Base-by-base conservation (phyloP, 2,329 filamentous ascomycete species). In the Aspergillus niger region DNA sequence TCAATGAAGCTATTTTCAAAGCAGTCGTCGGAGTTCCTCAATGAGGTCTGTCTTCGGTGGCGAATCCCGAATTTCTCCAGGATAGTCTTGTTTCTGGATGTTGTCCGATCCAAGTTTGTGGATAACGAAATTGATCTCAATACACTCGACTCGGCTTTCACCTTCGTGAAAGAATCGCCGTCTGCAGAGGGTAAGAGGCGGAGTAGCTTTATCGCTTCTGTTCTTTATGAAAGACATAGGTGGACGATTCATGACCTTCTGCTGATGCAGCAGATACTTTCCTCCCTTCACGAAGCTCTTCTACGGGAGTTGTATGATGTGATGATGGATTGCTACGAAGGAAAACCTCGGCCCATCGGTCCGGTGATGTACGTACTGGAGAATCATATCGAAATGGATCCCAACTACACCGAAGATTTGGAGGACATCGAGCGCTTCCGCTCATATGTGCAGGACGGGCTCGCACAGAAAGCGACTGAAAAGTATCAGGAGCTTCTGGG, bases 31-130 rank as follows among this genome's bases (percentile, higher is more conserved):
- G 92, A 97, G 58, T 80, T 99, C 49, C 78, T 99, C 63, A 90
- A 89, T 62, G 94, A 98, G 74, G 83, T 97, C 59, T 91, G 89
- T 61, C 81, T 92, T 63, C 87, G 93, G 69, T 99, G 95, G 95
- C 89, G 95, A 53, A 84, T 99, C 63, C 92, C 94, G 2, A 88
- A 89, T 65, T 92, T 89, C 70, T 91, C 92, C 3, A 86, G 92
- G 48, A 83, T 92, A 55, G 87, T 96, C 5, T 78, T 94, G 5
- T 89, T 97, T 69, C 79, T 98, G 38, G 95, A 98, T 77, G 90
- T 96, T 58, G 85, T 92, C 6, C 85, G 89, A 22, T 89, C 92
- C 69, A 95, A 95, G 74, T 98, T 92, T 71, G 80, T 92, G 49
- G 90, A 96, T 66, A 88, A 91, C 65, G 90, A 96, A 70, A 87